These are phyloP conservation scores for Apiospora arundinis DNA, from an alignment of 2,329 filamentous ascomycete species.

Conservation along the genomic window DNA sequence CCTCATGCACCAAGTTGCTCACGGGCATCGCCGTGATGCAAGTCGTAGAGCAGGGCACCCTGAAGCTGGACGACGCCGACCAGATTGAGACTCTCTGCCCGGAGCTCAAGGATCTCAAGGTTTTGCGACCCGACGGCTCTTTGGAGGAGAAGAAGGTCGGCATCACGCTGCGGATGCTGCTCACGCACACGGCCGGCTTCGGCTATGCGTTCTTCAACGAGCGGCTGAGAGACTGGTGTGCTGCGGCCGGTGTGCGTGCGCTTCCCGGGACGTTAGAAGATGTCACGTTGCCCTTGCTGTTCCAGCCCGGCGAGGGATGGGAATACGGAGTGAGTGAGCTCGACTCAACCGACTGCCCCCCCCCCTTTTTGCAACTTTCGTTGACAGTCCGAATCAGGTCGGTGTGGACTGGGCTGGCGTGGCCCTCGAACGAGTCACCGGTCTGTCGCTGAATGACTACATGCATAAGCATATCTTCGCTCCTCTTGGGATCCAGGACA, in stretches of 20 bases:
- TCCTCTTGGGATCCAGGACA: constrained; percentile 54
- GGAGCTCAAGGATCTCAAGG: constrained; percentile 54
- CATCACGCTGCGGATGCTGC: constrained; percentile 64
- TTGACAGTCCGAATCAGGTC: constrained; percentile 42
- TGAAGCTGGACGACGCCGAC: constrained; percentile 55
- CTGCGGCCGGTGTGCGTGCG: constrained; percentile 61
- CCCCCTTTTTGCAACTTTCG: no score
- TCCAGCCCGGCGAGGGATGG: constrained; percentile 68
- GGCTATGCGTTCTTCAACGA: constrained; percentile 63
- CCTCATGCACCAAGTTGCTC: constrained; percentile 64
- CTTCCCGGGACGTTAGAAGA: constrained; percentile 61
- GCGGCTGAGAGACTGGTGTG: constrained; percentile 51
- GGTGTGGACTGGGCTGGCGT: constrained; percentile 61
- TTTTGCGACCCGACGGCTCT: constrained; percentile 47
- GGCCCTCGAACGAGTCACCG: constrained; percentile 52
- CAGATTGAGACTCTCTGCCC: constrained; percentile 55
- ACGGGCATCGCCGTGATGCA: constrained; percentile 61
- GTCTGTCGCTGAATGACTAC: constrained; percentile 54
- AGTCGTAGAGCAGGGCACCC: constrained; percentile 57
- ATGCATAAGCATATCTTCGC: constrained; percentile 53
- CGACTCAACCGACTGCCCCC: not conserved
- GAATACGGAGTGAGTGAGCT: constrained; percentile 63
- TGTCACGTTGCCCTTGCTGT: constrained; percentile 60
- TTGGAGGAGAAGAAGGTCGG: constrained; percentile 51
- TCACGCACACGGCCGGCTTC: constrained; percentile 63